Conservation (phyloP, 2,329 filamentous ascomycete genomes). For the Bipolaris cookei region DNA sequence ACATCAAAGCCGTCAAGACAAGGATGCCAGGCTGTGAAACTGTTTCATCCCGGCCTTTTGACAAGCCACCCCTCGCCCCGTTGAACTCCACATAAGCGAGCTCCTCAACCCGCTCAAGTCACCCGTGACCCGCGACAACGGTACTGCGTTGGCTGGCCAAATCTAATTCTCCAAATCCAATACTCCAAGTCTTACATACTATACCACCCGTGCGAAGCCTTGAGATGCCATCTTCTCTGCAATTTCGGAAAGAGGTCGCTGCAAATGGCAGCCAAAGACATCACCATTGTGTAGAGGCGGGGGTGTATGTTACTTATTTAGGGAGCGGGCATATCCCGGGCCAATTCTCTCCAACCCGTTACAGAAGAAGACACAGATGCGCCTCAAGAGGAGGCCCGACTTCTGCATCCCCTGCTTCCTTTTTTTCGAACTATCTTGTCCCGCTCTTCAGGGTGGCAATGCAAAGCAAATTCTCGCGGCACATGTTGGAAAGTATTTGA, state of each 20-base stretch:
- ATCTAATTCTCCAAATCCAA: constrained; percentile 2
- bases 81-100: not conserved
- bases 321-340: constrained; percentile 5
- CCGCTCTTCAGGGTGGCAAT: not conserved
- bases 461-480: not conserved
- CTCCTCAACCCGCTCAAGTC: not conserved
- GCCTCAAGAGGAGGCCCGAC: not conserved
- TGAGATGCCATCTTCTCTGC: not conserved
- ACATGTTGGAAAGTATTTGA: not conserved
- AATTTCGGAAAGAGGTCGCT: not conserved
- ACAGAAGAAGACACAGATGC: constrained; percentile 6
- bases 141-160: not conserved
- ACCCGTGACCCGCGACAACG: not conserved
- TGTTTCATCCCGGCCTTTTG: constrained; percentile 4
- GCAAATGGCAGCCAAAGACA: not conserved
- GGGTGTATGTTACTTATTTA: not conserved
- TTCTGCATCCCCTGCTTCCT: not conserved
- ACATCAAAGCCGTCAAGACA: constrained; percentile 5
- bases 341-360: constrained; percentile 4
- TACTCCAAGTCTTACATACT: constrained; percentile 1
- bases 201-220: not conserved
- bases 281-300: not conserved
- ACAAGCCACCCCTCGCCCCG: constrained; percentile 1
- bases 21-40: constrained; percentile 13
- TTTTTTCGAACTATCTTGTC: not conserved